Evolutionary conservation across 805 yeast species (phyloP).

Genomic region (Hanseniaspora mollemarum): DNA sequence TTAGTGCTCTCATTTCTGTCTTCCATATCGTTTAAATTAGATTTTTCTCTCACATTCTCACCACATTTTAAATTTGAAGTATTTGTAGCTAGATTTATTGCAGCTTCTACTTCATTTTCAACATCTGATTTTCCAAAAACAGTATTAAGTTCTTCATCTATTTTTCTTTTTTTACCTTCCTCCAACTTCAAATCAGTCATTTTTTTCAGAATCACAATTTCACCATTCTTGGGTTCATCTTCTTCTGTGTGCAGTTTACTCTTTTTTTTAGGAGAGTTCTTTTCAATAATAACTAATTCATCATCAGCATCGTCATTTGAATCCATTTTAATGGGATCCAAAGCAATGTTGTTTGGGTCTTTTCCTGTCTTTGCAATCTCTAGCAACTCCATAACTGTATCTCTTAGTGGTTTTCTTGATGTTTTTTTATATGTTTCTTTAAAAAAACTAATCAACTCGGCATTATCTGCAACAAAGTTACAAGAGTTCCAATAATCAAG

Average conservation of each 20-base stretch:
- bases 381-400: slow-evolving; percentile 22
- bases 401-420: slow-evolving; percentile 23
- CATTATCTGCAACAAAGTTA: background rate
- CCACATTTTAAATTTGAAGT: background rate
- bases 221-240: background rate
- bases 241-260: background rate
- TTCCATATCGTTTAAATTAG: background rate
- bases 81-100: background rate
- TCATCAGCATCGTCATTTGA: slow-evolving; percentile 12
- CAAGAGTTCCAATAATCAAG: slow-evolving; percentile 37
- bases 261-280: slow-evolving; percentile 20
- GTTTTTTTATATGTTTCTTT: slow-evolving; percentile 21
- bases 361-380: slow-evolving; percentile 4
- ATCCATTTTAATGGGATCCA: slow-evolving; percentile 14
- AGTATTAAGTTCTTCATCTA: background rate
- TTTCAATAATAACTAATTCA: slow-evolving; percentile 21
- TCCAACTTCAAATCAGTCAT: background rate
- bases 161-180: background rate
- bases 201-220: too few relatives aligned
- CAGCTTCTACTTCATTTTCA: background rate
- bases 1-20: background rate
- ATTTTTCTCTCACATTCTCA: background rate
- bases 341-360: slow-evolving; percentile 5
- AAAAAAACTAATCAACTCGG: slow-evolving; percentile 24
- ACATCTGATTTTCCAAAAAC: background rate